These are phyloP conservation scores for Neurospora sublineolata DNA, from an alignment of 495 filamentous ascomycete genomes.

Conservation along the genomic window DNA sequence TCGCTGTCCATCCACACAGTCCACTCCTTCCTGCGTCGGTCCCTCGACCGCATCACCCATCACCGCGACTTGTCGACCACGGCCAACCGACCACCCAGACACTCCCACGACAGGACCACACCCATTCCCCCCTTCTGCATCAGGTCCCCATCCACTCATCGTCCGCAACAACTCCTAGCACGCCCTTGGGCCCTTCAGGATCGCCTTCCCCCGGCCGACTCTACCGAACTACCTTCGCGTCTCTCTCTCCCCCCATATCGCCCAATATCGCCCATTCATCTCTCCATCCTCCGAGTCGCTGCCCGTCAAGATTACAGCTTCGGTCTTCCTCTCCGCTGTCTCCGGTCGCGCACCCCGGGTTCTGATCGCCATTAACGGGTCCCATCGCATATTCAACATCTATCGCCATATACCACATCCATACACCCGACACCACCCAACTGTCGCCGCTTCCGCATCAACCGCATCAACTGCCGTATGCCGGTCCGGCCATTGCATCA, in stretches of 20 bases:
- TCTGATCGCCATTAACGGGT: neutral
- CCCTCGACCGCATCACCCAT: constrained; percentile 3
- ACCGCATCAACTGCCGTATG: neutral
- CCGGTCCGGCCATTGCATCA: neutral
- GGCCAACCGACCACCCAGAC: constrained; percentile 2
- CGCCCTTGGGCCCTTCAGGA: neutral
- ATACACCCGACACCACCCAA: neutral
- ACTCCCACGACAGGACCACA: constrained; percentile 3
- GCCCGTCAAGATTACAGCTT: neutral
- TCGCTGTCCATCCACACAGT: neutral
- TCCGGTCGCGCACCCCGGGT: neutral
- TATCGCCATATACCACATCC: neutral
- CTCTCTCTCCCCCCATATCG: neutral
- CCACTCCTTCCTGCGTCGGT: constrained; percentile 3
- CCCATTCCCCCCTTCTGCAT: constrained; percentile 9
- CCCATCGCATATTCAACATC: neutral
- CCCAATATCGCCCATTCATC: neutral
- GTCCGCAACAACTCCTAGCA: neutral
- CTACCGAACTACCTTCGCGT: constrained; percentile 1
- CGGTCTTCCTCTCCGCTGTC: neutral
- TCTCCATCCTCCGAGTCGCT: neutral
- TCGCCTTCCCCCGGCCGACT: neutral
- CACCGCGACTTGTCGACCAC: constrained; percentile 1
- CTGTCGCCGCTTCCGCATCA: neutral
- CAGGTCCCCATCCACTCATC: constrained; percentile 9